Evolutionary conservation across 163 green algal genomes (phyloP).

Genomic region (Chlorella variabilis): DNA sequence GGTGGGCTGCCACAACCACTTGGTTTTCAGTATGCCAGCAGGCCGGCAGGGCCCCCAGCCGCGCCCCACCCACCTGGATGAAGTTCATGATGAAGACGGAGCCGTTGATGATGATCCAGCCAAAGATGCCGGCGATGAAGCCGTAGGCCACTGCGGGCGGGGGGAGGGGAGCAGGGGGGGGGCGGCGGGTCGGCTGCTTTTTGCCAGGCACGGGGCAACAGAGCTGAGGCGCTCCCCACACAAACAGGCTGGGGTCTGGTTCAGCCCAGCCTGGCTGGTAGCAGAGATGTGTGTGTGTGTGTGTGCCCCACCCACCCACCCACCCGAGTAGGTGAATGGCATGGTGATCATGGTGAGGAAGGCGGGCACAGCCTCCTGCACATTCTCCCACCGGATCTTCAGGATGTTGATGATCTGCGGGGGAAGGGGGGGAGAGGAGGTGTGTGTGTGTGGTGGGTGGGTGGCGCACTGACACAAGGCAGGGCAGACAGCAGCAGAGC

Average conservation of each 20-base stretch:
- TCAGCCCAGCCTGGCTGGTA: too few species aligned
- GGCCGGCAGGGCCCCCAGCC: too few species aligned
- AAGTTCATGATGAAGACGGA: constrained; percentile 34
- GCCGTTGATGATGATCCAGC: constrained; percentile 65
- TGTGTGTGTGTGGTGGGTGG: too few species aligned
- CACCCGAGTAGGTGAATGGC: constrained; percentile 83
- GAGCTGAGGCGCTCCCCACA: too few species aligned
- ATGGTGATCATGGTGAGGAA: constrained; percentile 91
- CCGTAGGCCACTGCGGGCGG: constrained; percentile 70
- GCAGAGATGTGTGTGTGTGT: too few species aligned
- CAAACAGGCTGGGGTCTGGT: too few species aligned
- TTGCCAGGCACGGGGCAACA: too few species aligned
- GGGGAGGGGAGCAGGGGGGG: background rate
- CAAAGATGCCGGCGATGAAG: constrained; percentile 75
- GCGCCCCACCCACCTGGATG: constrained; percentile 13
- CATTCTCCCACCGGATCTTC: constrained; percentile 55
- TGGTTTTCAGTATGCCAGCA: too few species aligned
- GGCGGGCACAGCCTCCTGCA: constrained; percentile 76
- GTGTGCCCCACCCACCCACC: too few species aligned
- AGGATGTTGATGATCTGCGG: constrained; percentile 50
- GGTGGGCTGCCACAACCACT: too few species aligned
- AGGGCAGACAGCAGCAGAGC: background rate
- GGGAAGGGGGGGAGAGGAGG: background rate
- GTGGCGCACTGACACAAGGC: too few species aligned
- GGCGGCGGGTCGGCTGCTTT: background rate